phyloP scores from a whole-genome alignment of 768 basidiomycete species.

The Boletus rubescentipes region DNA sequence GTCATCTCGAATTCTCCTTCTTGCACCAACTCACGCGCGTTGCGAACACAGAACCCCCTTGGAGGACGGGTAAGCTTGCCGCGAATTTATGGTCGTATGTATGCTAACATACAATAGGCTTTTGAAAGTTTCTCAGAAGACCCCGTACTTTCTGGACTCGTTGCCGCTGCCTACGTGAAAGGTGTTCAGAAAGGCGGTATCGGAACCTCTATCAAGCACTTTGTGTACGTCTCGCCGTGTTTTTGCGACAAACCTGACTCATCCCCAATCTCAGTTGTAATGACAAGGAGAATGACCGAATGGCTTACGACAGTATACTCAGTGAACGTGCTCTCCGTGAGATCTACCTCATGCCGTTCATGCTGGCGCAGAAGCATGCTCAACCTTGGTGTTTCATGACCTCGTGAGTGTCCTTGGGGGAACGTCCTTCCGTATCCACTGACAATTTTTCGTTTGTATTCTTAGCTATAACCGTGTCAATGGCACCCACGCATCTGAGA shows the following conservation, averaged over 20 bases:
- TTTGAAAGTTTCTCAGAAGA: slow-evolving; percentile 84
- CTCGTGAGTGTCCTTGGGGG: slow-evolving; percentile 49
- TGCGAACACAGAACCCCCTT: slow-evolving; percentile 53
- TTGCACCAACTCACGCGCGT: neutral
- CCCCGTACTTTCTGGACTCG: slow-evolving; percentile 67
- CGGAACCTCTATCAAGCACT: slow-evolving; percentile 79
- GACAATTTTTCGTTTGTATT: neutral
- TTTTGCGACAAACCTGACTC: neutral
- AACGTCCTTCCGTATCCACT: neutral
- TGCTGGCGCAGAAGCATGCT: slow-evolving; percentile 51
- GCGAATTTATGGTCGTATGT: neutral
- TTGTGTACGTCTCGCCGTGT: slow-evolving; percentile 47
- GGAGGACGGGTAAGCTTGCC: slow-evolving; percentile 55
- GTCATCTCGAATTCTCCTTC: slow-evolving; percentile 9
- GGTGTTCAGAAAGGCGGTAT: slow-evolving; percentile 78
- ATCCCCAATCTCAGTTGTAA: slow-evolving; percentile 48
- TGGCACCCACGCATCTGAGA: slow-evolving; percentile 71
- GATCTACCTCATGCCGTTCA: slow-evolving; percentile 62
- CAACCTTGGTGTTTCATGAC: slow-evolving; percentile 62
- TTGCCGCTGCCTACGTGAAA: slow-evolving; percentile 71
- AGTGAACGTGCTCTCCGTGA: slow-evolving; percentile 54
- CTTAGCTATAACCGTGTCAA: slow-evolving; percentile 72
- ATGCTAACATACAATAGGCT: slow-evolving; percentile 39
- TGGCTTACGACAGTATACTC: slow-evolving; percentile 55
- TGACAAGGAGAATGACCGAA: slow-evolving; percentile 79